These are phyloP conservation scores for Aspergillus aculeatinus DNA, from an alignment of 2,329 filamentous ascomycete species.

Conservation along the genomic window DNA sequence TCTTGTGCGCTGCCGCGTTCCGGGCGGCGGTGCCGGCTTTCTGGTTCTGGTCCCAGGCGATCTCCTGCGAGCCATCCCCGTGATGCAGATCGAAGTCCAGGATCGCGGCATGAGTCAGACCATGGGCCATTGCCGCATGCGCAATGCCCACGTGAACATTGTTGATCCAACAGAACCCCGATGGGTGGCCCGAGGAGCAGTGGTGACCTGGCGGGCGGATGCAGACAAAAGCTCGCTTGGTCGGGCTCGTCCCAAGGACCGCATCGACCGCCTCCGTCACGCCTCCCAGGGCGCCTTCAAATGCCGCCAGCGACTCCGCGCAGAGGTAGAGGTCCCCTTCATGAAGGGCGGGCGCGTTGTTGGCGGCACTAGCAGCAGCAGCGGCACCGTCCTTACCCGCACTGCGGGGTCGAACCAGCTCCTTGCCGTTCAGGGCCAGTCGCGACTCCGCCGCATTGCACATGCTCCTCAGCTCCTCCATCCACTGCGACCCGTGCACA, in stretches of 20 bases:
- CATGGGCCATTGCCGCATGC: conserved; percentile 79
- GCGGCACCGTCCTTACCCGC: conserved; percentile 36
- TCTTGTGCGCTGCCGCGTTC: conserved; percentile 74
- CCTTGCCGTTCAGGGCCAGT: conserved; percentile 73
- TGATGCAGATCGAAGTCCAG: conserved; percentile 91
- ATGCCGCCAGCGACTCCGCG: conserved; percentile 77
- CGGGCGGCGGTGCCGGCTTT: conserved; percentile 64
- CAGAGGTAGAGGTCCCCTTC: conserved; percentile 91
- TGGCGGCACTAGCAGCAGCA: conserved; percentile 30
- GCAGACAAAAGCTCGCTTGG: conserved; percentile 81
- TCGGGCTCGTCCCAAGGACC: conserved; percentile 66
- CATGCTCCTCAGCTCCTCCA: conserved; percentile 84
- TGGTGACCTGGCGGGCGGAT: conserved; percentile 94
- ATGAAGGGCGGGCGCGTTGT: conserved; percentile 61
- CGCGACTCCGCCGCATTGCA: conserved; percentile 77
- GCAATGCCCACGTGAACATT: conserved; percentile 97
- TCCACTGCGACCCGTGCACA: conserved; percentile 89
- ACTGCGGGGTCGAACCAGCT: conserved; percentile 64
- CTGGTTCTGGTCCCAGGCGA: conserved; percentile 86
- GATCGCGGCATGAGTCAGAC: conserved; percentile 88
- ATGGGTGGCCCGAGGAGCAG: conserved; percentile 84
- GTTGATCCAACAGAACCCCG: conserved; percentile 98
- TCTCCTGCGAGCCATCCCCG: conserved; percentile 91
- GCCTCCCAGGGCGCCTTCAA: conserved; percentile 88
- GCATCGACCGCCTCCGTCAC: conserved; percentile 90